A percentile compares a stretch with the other conserved stretches of the same genome.
phyloP scores from a whole-genome alignment of 1,139 yeast genomes.

The Suhomyces bribrorum region DNA sequence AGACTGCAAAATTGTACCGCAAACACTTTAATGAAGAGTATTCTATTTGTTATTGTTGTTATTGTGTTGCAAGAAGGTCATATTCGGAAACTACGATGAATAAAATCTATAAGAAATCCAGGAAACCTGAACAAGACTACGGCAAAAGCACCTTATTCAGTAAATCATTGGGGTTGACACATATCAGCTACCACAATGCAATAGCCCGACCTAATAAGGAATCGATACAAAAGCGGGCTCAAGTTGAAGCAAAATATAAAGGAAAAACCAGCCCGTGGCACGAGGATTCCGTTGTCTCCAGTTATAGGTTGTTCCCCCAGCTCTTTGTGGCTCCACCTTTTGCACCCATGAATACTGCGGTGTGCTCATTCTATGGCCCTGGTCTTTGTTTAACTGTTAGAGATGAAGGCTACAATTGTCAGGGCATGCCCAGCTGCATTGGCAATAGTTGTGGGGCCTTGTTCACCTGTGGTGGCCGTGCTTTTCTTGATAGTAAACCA shows the following conservation, averaged over 20 bases:
- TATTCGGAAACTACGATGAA: constrained; percentile 10
- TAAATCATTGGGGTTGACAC: constrained; percentile 17
- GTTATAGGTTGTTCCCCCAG: constrained; percentile 9
- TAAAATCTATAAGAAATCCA: constrained; percentile 11
- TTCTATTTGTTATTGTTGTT: constrained; percentile 31
- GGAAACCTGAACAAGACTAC: constrained; percentile 1
- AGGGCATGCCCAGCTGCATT: constrained; percentile 11
- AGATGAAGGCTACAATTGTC: constrained; percentile 14
- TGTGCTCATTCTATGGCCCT: constrained; percentile 13
- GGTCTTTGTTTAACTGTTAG: constrained; percentile 16
- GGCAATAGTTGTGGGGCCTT: constrained; percentile 1
- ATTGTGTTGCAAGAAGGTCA: constrained; percentile 20
- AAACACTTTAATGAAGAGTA: constrained; percentile 23
- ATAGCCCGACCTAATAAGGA: constrained; percentile 13
- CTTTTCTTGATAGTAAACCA: too few species aligned
- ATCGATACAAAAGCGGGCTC: constrained; percentile 7
- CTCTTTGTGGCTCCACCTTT: constrained; percentile 16
- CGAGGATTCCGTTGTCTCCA: background rate
- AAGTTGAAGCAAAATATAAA: constrained; percentile 10
- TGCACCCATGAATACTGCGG: constrained; percentile 9
- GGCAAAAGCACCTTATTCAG: constrained; percentile 6
- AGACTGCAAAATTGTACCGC: constrained; percentile 24
- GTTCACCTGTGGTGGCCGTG: constrained; percentile 4
- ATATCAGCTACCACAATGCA: constrained; percentile 22
- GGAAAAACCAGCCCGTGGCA: constrained; percentile 13